Evolutionary conservation across 495 filamentous ascomycete genomes (phyloP).

Genomic region (Penicillium taxi): DNA sequence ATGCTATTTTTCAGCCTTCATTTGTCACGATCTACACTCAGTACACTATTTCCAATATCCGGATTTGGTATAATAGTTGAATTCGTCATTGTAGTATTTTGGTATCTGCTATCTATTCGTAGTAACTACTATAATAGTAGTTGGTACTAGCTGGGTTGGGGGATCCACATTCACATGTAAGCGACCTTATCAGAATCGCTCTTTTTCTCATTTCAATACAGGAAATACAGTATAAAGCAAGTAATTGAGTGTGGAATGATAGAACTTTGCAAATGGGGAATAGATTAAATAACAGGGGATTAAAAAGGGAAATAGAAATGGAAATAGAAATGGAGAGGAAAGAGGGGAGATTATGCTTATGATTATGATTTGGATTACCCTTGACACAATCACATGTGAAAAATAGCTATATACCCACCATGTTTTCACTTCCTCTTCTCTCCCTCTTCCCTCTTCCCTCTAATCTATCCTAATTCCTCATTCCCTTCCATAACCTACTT

Average conservation of each 20-base stretch:
- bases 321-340: not conserved
- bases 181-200: slow-evolving; percentile 12
- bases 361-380: slow-evolving; percentile 16
- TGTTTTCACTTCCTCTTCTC: slow-evolving; percentile 7
- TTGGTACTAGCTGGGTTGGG: too few species aligned
- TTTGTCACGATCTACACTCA: too few species aligned
- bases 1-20: too few species aligned
- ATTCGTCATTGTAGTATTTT: too few species aligned
- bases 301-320: slow-evolving; percentile 2
- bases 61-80: too few species aligned
- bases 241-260: too few species aligned
- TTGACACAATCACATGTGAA: slow-evolving; percentile 25
- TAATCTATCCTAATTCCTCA: not conserved
- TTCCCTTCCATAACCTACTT: slow-evolving; percentile 6
- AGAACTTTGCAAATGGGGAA: too few species aligned
- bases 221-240: not conserved
- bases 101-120: too few species aligned
- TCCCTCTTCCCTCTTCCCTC: slow-evolving; percentile 5
- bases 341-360: slow-evolving; percentile 10
- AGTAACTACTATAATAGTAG: too few species aligned
- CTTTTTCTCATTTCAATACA: not conserved
- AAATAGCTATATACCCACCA: slow-evolving; percentile 14
- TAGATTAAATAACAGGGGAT: not conserved
- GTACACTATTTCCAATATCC: too few species aligned
- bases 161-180: slow-evolving; percentile 40